Evolutionary conservation across 2,329 filamentous ascomycete species (phyloP).

Genomic region (Phaeophleospora eucalypticola): DNA sequence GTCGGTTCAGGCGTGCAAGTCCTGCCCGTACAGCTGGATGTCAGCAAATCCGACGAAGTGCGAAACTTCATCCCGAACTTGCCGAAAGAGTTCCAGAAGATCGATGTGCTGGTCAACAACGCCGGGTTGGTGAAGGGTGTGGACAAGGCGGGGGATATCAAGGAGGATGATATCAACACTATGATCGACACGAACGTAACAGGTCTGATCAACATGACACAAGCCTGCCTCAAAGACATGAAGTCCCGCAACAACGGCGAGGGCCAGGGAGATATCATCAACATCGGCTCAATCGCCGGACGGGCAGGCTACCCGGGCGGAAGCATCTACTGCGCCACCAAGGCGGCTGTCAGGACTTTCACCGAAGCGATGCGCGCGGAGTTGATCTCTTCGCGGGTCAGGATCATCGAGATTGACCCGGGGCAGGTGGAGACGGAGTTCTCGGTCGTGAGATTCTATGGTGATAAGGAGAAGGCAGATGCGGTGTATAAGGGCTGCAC

Average conservation of each 20-base stretch:
- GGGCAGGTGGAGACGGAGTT: constrained; percentile 95
- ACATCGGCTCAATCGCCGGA: constrained; percentile 88
- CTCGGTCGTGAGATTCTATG: constrained; percentile 80
- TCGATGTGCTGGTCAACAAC: constrained; percentile 93
- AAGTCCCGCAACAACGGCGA: constrained; percentile 49
- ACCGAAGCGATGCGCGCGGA: constrained; percentile 79
- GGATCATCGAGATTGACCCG: constrained; percentile 84
- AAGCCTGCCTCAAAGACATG: constrained; percentile 80
- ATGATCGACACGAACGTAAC: constrained; percentile 96
- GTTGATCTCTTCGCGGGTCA: constrained; percentile 72
- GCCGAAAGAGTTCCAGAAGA: constrained; percentile 76
- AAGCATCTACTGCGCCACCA: constrained; percentile 88
- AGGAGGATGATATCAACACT: constrained; percentile 71
- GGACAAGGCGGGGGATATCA: constrained; percentile 78
- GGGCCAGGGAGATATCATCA: constrained; percentile 89
- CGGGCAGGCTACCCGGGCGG: constrained; percentile 81
- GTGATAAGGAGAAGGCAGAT: constrained; percentile 84
- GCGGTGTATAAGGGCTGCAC: constrained; percentile 83
- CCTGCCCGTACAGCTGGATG: constrained; percentile 77
- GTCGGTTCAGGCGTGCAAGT: constrained; percentile 78
- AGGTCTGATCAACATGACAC: constrained; percentile 93
- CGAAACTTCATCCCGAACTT: constrained; percentile 66
- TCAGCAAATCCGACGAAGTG: constrained; percentile 74
- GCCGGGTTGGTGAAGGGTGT: constrained; percentile 88
- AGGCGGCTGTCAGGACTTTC: constrained; percentile 81